Base-by-base conservation (phyloP, 2,329 filamentous ascomycete species). In the Fusarium ramigenum region DNA sequence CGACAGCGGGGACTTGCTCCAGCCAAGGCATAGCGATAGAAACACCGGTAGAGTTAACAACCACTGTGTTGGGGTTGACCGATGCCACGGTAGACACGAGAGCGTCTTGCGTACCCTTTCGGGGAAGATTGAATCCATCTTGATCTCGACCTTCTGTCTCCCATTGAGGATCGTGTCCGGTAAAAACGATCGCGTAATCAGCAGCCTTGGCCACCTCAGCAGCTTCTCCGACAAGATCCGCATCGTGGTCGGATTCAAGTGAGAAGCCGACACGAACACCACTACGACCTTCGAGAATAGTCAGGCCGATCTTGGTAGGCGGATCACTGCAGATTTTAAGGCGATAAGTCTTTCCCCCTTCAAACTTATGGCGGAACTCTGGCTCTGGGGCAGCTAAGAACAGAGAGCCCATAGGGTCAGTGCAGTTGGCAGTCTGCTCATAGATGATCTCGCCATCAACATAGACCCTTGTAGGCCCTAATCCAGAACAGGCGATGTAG, bases 111-210 rank as follows among this genome's bases (percentile, higher is more conserved):
- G 69, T 76, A 4, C 89, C 78, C 7, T 77, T 70, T 0, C 74
- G 84, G 87, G 92, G 93, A 1, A 93, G 81, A 14, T 91, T 91
- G 47, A 93, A 84, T 75, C 93, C 92, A 77, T 92, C 92, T 60
- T 92, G 89, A 77, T 94, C 92, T 63, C 91, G 91, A 56, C 85
- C 83, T 90, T 93, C 81, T 1, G 79, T 80, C 44, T 82, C 81
- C 74, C 79, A 78, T 15, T 80, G 75, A 3, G 78, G 85, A 66
- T 92, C 91, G 34, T 92, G 84, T 7, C 91, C 91, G 4, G 89
- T 88, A 39, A 79, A 79, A 1, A 79, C 75, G 66, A 91, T 83
- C 25, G 91, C 90, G 62, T 91, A 86, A 39, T 92, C 90, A 0
- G 87, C 87, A 16, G 85, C 83, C 69, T 85, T 84, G 9, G 91